Evolutionary conservation across 2,329 filamentous ascomycete genomes (phyloP).

Genomic region (Emergomyces orientalis): DNA sequence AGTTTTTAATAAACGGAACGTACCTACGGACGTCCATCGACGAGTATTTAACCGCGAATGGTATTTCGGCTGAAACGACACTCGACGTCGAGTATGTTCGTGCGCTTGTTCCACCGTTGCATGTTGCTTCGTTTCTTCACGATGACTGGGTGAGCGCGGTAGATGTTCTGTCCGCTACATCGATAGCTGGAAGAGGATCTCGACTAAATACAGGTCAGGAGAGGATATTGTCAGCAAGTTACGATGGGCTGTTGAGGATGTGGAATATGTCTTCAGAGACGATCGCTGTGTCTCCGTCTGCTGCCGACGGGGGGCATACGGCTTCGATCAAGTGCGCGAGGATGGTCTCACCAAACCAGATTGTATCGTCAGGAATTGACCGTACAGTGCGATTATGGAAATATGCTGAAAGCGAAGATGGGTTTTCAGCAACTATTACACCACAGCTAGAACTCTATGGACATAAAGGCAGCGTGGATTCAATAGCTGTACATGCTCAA

Average conservation of each 20-base stretch:
- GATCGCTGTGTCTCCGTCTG: conserved; percentile 64
- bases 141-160: conserved; percentile 93
- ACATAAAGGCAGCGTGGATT: conserved; percentile 65
- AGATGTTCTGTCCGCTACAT: conserved; percentile 65
- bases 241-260: conserved; percentile 77
- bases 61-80: conserved; percentile 79
- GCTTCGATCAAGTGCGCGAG: conserved; percentile 72
- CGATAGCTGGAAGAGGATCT: conserved; percentile 46
- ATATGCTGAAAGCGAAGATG: conserved; percentile 59
- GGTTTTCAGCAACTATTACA: conserved; percentile 54
- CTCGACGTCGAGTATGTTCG: conserved; percentile 88
- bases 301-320: conserved; percentile 61
- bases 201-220: conserved; percentile 48
- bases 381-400: conserved; percentile 84
- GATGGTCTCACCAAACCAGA: conserved; percentile 67
- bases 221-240: conserved; percentile 81
- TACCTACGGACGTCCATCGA: conserved; percentile 84
- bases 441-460: conserved; percentile 75
- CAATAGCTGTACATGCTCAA: conserved; percentile 61
- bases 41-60: conserved; percentile 77
- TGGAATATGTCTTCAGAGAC: conserved; percentile 85
- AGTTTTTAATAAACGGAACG: conserved; percentile 90
- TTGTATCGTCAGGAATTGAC: conserved; percentile 78
- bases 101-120: conserved; percentile 77
- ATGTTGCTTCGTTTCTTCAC: conserved; percentile 88